phyloP scores from a whole-genome alignment of 2,329 filamentous ascomycete genomes.

The Hypoxylon sp. region DNA sequence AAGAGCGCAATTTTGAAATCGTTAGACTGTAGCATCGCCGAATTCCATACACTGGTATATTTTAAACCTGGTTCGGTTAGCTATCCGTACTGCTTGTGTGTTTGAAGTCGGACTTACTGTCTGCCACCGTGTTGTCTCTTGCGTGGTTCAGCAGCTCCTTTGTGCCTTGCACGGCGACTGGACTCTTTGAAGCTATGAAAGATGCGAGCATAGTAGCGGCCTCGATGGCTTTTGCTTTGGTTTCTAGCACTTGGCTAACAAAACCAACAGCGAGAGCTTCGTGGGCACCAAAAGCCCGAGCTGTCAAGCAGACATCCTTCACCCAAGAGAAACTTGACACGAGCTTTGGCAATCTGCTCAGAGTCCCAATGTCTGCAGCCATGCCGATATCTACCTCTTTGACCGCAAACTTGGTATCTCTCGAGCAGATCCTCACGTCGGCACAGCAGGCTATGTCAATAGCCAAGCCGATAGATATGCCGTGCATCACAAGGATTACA shows the following conservation, averaged over 20 bases:
- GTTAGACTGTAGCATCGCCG: slow-evolving; percentile 82
- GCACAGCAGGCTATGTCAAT: slow-evolving; percentile 80
- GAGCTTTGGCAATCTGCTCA: slow-evolving; percentile 79
- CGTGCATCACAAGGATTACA: slow-evolving; percentile 86
- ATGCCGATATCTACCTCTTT: slow-evolving; percentile 89
- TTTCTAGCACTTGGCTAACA: slow-evolving; percentile 74
- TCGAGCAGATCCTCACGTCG: slow-evolving; percentile 77
- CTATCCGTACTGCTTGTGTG: slow-evolving; percentile 23
- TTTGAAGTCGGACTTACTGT: slow-evolving; percentile 68
- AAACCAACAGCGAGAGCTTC: slow-evolving; percentile 81
- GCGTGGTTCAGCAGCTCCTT: slow-evolving; percentile 60
- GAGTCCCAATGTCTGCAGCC: slow-evolving; percentile 83
- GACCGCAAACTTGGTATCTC: slow-evolving; percentile 74
- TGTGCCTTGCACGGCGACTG: slow-evolving; percentile 66
- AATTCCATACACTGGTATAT: slow-evolving; percentile 92
- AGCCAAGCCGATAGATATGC: slow-evolving; percentile 81
- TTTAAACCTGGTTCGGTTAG: slow-evolving; percentile 69
- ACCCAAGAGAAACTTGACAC: slow-evolving; percentile 81
- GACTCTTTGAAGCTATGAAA: slow-evolving; percentile 83
- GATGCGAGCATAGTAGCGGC: slow-evolving; percentile 52
- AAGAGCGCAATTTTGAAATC: slow-evolving; percentile 83
- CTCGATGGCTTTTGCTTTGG: slow-evolving; percentile 53
- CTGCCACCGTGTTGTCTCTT: slow-evolving; percentile 81
- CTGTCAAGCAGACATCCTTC: slow-evolving; percentile 82
- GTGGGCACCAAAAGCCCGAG: slow-evolving; percentile 75